These are phyloP conservation scores for Talaromyces liani DNA, from an alignment of 495 filamentous ascomycete species.

Conservation along the genomic window DNA sequence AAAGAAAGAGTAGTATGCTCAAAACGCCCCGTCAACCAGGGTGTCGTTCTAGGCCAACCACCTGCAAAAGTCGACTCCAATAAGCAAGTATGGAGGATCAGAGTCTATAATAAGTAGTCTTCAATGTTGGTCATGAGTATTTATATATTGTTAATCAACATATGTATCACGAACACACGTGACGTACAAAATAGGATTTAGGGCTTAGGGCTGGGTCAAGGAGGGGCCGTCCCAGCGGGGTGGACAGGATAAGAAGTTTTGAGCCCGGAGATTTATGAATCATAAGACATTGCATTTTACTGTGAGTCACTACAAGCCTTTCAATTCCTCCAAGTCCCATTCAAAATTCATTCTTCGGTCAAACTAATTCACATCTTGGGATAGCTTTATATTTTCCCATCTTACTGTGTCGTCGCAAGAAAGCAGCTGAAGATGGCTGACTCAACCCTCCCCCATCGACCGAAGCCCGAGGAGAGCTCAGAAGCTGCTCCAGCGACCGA, in stretches of 20 bases:
- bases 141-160: too few species aligned
- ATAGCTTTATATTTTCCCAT: background rate
- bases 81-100: background rate
- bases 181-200: conserved; percentile 22
- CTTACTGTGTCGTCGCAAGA: background rate
- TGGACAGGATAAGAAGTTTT: conserved; percentile 1
- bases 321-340: background rate
- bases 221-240: conserved; percentile 5
- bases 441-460: conserved; percentile 40
- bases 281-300: background rate
- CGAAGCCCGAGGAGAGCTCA: conserved; percentile 38
- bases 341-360: background rate
- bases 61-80: background rate
- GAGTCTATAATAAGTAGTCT: background rate
- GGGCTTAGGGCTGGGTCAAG: conserved; percentile 31
- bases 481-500: conserved; percentile 15
- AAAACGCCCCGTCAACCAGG: background rate
- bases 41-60: background rate
- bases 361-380: background rate
- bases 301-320: conserved; percentile 3
- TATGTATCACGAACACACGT: conserved; percentile 13
- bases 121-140: background rate
- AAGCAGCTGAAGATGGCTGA: conserved; percentile 29
- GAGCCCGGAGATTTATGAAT: background rate
- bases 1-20: too few species aligned